Percentiles rank a stretch among this genome's conserved stretches.
These are phyloP conservation scores for Lithocarpus polystachyus DNA, from an alignment of 306 rosid genomes.

Conservation along the genomic window DNA sequence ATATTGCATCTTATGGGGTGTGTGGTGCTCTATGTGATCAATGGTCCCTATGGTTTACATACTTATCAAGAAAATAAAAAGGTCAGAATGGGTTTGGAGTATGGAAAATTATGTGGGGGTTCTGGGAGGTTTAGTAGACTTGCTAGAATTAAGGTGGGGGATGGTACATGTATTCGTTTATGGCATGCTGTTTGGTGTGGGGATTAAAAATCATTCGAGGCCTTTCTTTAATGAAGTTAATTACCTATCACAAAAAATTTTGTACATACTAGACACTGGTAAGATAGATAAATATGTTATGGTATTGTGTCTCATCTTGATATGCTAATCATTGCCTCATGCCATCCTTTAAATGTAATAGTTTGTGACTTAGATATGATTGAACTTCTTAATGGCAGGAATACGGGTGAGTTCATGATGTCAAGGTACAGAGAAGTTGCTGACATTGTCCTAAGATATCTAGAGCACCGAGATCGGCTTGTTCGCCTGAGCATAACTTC, in stretches of 20 bases:
- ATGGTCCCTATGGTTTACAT: too few relatives aligned
- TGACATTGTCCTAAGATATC: constrained; percentile 89
- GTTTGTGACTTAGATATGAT: constrained; percentile 1
- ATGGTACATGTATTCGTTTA: too few relatives aligned
- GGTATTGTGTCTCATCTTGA: not conserved
- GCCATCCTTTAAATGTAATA: constrained; percentile 7
- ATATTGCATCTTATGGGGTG: too few relatives aligned
- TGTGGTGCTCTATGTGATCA: too few relatives aligned
- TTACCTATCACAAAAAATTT: not conserved
- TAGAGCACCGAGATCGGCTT: constrained; percentile 90
- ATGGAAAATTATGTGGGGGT: too few relatives aligned
- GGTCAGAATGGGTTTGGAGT: too few relatives aligned
- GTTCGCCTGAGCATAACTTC: constrained; percentile 98
- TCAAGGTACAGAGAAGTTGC: constrained; percentile 99
- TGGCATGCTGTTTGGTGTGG: too few relatives aligned
- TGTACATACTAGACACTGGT: not conserved
- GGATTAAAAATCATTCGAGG: too few relatives aligned
- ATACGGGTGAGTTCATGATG: constrained; percentile 99
- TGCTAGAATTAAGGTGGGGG: too few relatives aligned
- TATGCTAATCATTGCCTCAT: not conserved
- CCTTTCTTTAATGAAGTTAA: too few relatives aligned
- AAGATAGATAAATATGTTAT: constrained; percentile 1
- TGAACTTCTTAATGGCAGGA: constrained; percentile 55
- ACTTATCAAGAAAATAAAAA: too few relatives aligned
- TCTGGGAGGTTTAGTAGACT: too few relatives aligned